Percentiles rank a stretch among this genome's conserved stretches.
These are phyloP conservation scores for grape (Vitis vinifera) DNA, from an alignment of 164 flowering plant genomes.

Conservation along the genomic window DNA sequence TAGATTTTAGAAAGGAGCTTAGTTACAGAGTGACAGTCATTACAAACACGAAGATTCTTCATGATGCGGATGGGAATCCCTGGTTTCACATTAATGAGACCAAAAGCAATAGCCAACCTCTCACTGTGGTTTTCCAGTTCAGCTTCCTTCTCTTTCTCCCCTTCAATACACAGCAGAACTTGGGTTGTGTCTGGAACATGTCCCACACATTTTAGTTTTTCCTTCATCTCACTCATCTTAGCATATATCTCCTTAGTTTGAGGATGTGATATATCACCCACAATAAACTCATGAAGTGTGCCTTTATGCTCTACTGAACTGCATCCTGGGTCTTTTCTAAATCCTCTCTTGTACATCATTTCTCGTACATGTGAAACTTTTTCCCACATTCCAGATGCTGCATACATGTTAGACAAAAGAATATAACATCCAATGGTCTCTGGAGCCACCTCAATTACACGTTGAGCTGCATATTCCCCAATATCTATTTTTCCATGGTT, in stretches of 20 bases:
- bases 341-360: slow-evolving; percentile 30
- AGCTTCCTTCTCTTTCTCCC: slow-evolving; percentile 26
- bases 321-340: slow-evolving; percentile 31
- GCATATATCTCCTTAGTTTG: slow-evolving; percentile 19
- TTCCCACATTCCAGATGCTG: slow-evolving; percentile 25
- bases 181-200: slow-evolving; percentile 32
- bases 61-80: slow-evolving; percentile 25
- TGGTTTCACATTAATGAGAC: slow-evolving; percentile 23
- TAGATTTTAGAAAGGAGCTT: slow-evolving; percentile 30
- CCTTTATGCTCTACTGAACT: slow-evolving; percentile 27
- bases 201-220: slow-evolving; percentile 18
- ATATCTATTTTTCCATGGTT: slow-evolving; percentile 12
- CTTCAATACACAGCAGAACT: slow-evolving; percentile 28
- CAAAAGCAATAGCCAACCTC: slow-evolving; percentile 35
- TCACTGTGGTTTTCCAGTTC: slow-evolving; percentile 30
- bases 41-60: slow-evolving; percentile 37
- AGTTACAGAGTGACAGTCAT: slow-evolving; percentile 32
- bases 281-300: slow-evolving; percentile 26
- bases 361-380: slow-evolving; percentile 26
- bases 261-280: slow-evolving; percentile 30
- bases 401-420: slow-evolving; percentile 37
- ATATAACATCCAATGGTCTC: slow-evolving; percentile 23
- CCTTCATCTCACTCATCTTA: slow-evolving; percentile 28
- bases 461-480: slow-evolving; percentile 33
- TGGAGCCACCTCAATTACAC: slow-evolving; percentile 27